Percentiles rank a stretch among this genome's conserved stretches.
Evolutionary conservation across 176 grass and related monocot genomes (phyloP).

Genomic region (Hordeum vulgare): MorexV3_pseudomolecules_assembly NC_058521.1:567207740-567208239

Average conservation of each 20-base stretch:
- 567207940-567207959: slow-evolving; percentile 28
- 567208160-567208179: slow-evolving; percentile 33
- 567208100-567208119: slow-evolving; percentile 36
- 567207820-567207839: background rate
- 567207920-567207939: slow-evolving; percentile 20
- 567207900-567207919: slow-evolving; percentile 27
- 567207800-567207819: background rate
- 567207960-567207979: slow-evolving; percentile 20
- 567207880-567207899: background rate
- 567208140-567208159: slow-evolving; percentile 34
- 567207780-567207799: background rate
- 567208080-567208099: slow-evolving; percentile 10
- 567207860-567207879: background rate
- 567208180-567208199: background rate
- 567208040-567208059: slow-evolving; percentile 43
- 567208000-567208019: slow-evolving; percentile 37
- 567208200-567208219: background rate
- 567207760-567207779: background rate
- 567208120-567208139: slow-evolving; percentile 29
- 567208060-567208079: slow-evolving; percentile 41
- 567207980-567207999: slow-evolving; percentile 27
- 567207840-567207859: background rate
- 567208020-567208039: slow-evolving; percentile 28
- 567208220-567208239: background rate
- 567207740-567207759: background rate